Base-by-base conservation (phyloP, 176 grass and related monocot species). In the Typha latifolia region DNA sequence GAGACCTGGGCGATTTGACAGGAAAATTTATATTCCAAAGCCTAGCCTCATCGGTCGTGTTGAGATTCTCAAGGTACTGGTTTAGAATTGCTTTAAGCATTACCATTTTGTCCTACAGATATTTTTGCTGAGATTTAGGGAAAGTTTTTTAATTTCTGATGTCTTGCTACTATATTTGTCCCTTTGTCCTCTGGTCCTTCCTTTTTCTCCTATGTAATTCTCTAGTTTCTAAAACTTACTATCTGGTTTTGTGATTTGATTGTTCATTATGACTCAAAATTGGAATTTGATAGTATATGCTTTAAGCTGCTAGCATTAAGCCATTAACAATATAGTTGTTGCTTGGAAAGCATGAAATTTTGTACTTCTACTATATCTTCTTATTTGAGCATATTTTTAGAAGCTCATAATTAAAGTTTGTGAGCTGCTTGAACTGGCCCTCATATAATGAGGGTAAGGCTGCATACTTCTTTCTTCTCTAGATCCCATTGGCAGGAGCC, bases 31-130 rank as follows among this genome's bases (percentile, higher is more conserved):
- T 43, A 79, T 79, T 37, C 77, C 77, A 71, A 79, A 72, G 61
- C 77, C 77, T 64, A 79, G 77, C 62, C 62, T 79, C 32, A 79
- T 66, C 13, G 77, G 77, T 14, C 77, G 77, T 47, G 63, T 79
- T 56, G 77, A 79, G 63, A 79, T 79, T 79, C 77, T 79, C 14
- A 79, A 79, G 77, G 77, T 79, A 79, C 49, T 52, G 32, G 12
- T 57, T 56, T 57, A 57, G 15, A 57, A 57, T 57, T 57, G 52
- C 19, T 18, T 57, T 57, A 18, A 18, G 15, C 10, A 21, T 20
- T 57, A 20, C n/a, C 23, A 12, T 49, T 6, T 47, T 9, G 7
- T 37, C 34, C 19, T 57, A 57, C 13, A 57, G 4, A 57, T 57
- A 7, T 12, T 55, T 12, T 55, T 55, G 14, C 4, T 55, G 51